phyloP scores from a whole-genome alignment of 2,329 filamentous ascomycete species.

The Curvularia sp. region DNA sequence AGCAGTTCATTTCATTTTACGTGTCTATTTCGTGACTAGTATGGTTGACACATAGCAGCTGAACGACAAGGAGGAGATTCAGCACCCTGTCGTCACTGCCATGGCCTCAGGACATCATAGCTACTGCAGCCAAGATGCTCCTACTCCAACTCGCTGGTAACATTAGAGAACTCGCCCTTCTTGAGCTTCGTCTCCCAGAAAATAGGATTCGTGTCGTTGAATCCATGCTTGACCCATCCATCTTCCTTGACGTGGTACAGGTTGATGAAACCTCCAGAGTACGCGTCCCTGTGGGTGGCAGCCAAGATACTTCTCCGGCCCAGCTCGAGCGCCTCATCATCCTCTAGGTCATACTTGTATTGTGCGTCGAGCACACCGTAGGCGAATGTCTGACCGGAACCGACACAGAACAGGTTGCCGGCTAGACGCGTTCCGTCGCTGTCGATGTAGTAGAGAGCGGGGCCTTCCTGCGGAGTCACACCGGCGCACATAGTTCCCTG shows the following conservation, averaged over 20 bases:
- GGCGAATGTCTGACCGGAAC: conserved; percentile 96
- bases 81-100: neutral
- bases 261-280: conserved; percentile 98
- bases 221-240: conserved; percentile 98
- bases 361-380: conserved; percentile 97
- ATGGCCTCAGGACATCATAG: neutral
- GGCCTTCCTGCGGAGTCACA: conserved; percentile 92
- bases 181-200: conserved; percentile 99
- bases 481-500: conserved; percentile 96
- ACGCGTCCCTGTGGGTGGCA: conserved; percentile 97
- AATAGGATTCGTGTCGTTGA: conserved; percentile 97
- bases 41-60: conserved; percentile 5
- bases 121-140: neutral
- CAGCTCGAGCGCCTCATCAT: conserved; percentile 88
- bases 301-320: conserved; percentile 92
- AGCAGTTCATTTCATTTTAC: conserved; percentile 18
- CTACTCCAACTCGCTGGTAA: conserved; percentile 77
- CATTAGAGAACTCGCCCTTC: conserved; percentile 97
- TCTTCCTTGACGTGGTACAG: conserved; percentile 99
- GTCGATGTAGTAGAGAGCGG: conserved; percentile 98
- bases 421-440: conserved; percentile 90
- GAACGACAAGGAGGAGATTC: neutral
- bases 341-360: conserved; percentile 87
- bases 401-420: conserved; percentile 97
- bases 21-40: conserved; percentile 17